These are phyloP conservation scores for Salvia miltiorrhiza DNA, from an alignment of 257 asterid genomes.

Conservation along the genomic window DNA sequence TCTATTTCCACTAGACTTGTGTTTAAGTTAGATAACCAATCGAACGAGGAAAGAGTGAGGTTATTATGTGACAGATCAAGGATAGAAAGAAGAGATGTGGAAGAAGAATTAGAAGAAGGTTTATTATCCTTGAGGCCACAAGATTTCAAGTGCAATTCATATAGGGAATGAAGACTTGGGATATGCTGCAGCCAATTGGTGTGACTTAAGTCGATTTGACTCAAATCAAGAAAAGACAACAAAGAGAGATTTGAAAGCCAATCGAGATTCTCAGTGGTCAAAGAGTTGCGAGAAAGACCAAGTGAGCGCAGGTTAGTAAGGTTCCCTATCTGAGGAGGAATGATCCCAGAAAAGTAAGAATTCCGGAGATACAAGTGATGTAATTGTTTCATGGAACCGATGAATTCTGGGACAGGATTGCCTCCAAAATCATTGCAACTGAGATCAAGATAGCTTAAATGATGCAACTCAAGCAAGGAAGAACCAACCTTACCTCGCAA, in stretches of 20 bases:
- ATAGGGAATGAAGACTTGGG: not conserved
- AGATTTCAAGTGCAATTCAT: not conserved
- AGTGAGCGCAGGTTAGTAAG: not conserved
- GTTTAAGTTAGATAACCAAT: too few species aligned
- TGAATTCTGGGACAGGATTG: not conserved
- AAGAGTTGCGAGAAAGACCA: not conserved
- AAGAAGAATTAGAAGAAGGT: too few species aligned
- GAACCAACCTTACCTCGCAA: not conserved
- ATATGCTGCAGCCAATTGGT: not conserved
- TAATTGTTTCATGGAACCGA: not conserved
- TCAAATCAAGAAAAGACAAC: not conserved
- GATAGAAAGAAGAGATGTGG: too few species aligned
- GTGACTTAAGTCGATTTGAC: not conserved
- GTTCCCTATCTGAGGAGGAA: not conserved
- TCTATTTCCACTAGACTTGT: too few species aligned
- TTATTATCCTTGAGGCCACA: too few species aligned
- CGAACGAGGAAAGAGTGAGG: too few species aligned
- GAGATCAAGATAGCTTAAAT: not conserved
- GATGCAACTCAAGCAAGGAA: not conserved
- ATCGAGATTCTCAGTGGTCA: not conserved
- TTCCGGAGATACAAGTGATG: not conserved
- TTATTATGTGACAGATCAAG: too few species aligned
- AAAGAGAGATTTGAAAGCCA: slow-evolving; percentile 10
- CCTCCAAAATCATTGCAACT: not conserved
- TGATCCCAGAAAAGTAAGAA: not conserved